A percentile compares a stretch with the other conserved stretches of the same genome.
Conservation (phyloP, 768 basidiomycete genomes). For the Macrolepiota dolichaula region DNA sequence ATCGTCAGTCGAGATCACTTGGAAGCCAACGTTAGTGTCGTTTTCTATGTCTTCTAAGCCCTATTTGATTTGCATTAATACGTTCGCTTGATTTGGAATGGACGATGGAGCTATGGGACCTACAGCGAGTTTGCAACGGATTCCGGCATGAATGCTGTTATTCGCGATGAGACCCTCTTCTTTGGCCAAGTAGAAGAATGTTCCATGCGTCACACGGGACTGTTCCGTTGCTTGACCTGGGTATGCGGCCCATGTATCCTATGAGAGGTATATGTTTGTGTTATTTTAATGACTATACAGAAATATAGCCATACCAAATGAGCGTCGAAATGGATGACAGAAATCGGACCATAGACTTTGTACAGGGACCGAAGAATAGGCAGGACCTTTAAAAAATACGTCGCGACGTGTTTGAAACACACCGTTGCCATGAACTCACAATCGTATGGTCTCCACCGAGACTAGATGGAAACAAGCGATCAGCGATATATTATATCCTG, state of each 20-base stretch:
- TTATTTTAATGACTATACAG: slow-evolving; percentile 30
- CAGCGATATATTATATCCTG: neutral
- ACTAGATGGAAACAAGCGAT: slow-evolving; percentile 29
- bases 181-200: slow-evolving; percentile 79
- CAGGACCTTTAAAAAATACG: slow-evolving; percentile 48
- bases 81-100: slow-evolving; percentile 13
- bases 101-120: slow-evolving; percentile 16
- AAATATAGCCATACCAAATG: slow-evolving; percentile 32
- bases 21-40: slow-evolving; percentile 73
- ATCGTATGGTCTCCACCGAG: slow-evolving; percentile 90
- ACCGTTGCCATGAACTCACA: slow-evolving; percentile 30
- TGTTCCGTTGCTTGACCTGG: slow-evolving; percentile 56
- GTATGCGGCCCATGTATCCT: slow-evolving; percentile 66
- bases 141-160: slow-evolving; percentile 82
- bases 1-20: slow-evolving; percentile 76
- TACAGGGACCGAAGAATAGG: slow-evolving; percentile 80
- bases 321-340: slow-evolving; percentile 82
- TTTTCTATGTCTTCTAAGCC: slow-evolving; percentile 60
- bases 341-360: slow-evolving; percentile 77
- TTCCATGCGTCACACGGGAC: slow-evolving; percentile 77
- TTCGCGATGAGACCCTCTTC: slow-evolving; percentile 77
- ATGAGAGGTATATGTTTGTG: slow-evolving; percentile 30
- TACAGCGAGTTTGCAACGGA: slow-evolving; percentile 66
- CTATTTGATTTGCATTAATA: slow-evolving; percentile 28
- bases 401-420: slow-evolving; percentile 40